Evolutionary conservation across 257 asterid species (phyloP).

Genomic region (Fraxinus cuspidata): DNA sequence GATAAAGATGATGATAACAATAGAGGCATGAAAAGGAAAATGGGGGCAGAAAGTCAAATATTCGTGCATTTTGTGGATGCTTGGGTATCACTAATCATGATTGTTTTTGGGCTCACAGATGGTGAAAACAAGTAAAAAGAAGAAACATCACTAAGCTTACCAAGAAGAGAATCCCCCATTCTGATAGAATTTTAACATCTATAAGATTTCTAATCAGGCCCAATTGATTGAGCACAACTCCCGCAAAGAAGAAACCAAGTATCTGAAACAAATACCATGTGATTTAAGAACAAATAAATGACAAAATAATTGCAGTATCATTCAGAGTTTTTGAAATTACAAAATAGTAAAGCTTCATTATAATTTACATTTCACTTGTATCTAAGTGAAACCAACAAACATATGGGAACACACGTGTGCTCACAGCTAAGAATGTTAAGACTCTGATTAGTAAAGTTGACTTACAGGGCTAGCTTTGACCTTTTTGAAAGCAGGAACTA

Average conservation of each 20-base stretch:
- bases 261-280: constrained; percentile 57
- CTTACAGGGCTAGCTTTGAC: constrained; percentile 98
- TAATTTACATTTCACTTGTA: constrained; percentile 9
- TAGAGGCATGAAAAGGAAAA: neutral
- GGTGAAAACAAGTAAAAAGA: neutral
- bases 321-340: constrained; percentile 2
- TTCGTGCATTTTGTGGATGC: neutral
- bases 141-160: constrained; percentile 46
- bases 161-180: constrained; percentile 99
- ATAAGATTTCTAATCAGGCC: constrained; percentile 88
- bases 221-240: constrained; percentile 91
- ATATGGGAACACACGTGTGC: neutral
- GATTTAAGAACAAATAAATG: neutral
- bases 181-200: constrained; percentile 94
- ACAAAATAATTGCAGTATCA: constrained; percentile 4
- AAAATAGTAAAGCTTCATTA: constrained; percentile 10
- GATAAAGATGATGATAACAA: neutral
- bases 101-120: neutral
- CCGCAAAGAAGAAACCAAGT: constrained; percentile 98
- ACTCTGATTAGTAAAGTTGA: constrained; percentile 23
- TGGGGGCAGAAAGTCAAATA: neutral
- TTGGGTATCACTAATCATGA: neutral
- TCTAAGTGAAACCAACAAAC: constrained; percentile 20
- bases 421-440: neutral
- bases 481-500: constrained; percentile 86